Conservation (phyloP, 257 asterid genomes). For the Prunella vulgaris region DNA sequence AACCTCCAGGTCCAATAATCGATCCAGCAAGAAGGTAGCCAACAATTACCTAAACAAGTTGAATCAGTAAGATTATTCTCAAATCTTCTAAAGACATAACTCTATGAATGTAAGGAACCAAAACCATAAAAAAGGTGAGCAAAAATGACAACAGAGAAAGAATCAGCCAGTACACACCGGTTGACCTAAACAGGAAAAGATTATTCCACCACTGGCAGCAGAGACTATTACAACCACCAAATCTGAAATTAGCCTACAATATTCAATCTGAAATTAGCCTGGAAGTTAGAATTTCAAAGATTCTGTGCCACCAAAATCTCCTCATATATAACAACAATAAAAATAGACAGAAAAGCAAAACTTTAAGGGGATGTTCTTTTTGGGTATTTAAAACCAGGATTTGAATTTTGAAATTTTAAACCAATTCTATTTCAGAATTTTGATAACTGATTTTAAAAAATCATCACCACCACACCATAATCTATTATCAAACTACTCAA, state of each 20-base stretch:
- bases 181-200: slow-evolving; percentile 91
- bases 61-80: slow-evolving; percentile 14
- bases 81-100: slow-evolving; percentile 7
- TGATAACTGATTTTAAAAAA: too few relatives aligned
- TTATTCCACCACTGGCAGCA: slow-evolving; percentile 96
- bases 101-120: slow-evolving; percentile 15
- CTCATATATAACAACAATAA: slow-evolving; percentile 14
- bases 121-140: slow-evolving; percentile 8
- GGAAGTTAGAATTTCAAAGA: slow-evolving; percentile 5
- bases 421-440: too few relatives aligned
- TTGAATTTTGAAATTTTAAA: too few relatives aligned
- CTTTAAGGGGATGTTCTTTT: too few relatives aligned
- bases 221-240: slow-evolving; percentile 96
- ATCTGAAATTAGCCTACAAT: slow-evolving; percentile 89
- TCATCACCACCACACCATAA: too few relatives aligned
- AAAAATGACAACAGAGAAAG: slow-evolving; percentile 19
- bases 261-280: slow-evolving; percentile 1
- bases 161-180: slow-evolving; percentile 66
- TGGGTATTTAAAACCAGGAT: too few relatives aligned
- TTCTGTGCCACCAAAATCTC: slow-evolving; percentile 6
- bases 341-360: not conserved
- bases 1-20: slow-evolving; percentile 94
- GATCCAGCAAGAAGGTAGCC: slow-evolving; percentile 99
- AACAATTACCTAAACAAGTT: slow-evolving; percentile 62
- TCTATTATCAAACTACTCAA: too few relatives aligned